Evolutionary conservation across 23 red algal species (phyloP), one percentile per base, ranked within the genome.

Genomic region (Gracilaria domingensis): DNA sequence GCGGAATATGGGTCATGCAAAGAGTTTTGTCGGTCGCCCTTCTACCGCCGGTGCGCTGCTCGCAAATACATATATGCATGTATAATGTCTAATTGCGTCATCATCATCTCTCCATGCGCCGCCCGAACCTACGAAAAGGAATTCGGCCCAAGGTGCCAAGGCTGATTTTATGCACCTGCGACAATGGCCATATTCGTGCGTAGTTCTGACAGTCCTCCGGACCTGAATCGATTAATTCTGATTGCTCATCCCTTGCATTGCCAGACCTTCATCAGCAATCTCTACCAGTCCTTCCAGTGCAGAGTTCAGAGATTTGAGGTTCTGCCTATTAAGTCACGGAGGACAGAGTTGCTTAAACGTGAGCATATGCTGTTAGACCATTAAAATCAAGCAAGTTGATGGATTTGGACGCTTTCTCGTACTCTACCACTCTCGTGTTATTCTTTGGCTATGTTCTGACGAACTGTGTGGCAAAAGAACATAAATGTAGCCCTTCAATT

Each of bases 401-500:
- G 64, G 30, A 37, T 13, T 12, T 69, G 6, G 38, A 69, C 36
- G 16, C 28, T 37, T 36, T 13, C 30, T 36, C 16, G 30, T 20
- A 2, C 64, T 36, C 14, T 18, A 8, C 18, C 18, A 12, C 16
- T 20, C 25, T 36, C 30, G 64, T 16, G 4, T 37, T 69, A 37
- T 37, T 69, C 64, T 36, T 69, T 20, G 30, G 16, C 28, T 17
- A 34, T 32, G 9, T 69, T 37, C 33, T 69, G 11, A 30, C 30
- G 13, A 18, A 16, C 0, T 37, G 64, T 69, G 4, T 18, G 2
- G 64, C 64, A 16, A 69, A 69, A 69, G 64, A 69, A 69, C 72
- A 32, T 16, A 25, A 25, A 77, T 77, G 72, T 77, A 51, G 25
- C 20, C 32, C 72, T 12, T 77, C 72, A 28, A 35, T 77, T 28